Base-by-base conservation (phyloP, 345 rosid genomes). In the Syzygium aqueum region DNA sequence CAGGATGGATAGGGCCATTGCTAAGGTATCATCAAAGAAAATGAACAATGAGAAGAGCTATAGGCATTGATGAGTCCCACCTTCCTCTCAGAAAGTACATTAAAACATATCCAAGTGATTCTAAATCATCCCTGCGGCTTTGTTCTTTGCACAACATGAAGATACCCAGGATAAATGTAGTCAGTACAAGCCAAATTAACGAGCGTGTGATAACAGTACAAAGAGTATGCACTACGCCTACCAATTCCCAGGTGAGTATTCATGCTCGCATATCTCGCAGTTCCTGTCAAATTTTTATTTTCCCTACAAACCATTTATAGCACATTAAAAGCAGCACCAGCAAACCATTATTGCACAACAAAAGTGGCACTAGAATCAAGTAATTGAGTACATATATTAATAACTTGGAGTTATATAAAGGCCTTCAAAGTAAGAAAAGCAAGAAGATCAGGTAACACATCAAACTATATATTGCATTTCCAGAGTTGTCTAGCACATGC, bases 41-140 rank as follows among this genome's bases (percentile, higher is more conserved):
- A 23, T 30, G 77, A 86, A 25, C 19, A 53, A 65, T 49, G 19
- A 65, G 82, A 16, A 33, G 23, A 43, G 16, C 87, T 53, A 89
- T 73, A 85, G 61, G 40, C 86, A 84, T 87, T 11, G 8, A 86
- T 21, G 57, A 87, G 80, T 28, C 78, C 63, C 82, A 95, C 99
- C 98, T 96, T 94, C 99, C 99, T 89, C 96, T 93, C 80, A 97
- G 88, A 87, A 97, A 97, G 84, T 97, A 97, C 97, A 97, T 96
- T 78, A 97, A 94, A 80, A 96, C 98, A 88, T 94, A 96, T 89
- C 99, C 99, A 89, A 97, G 98, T 8, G 99, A 96, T 90, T 97
- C 98, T 86, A 97, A 89, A 94, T 97, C 99, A 92, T 97, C 99
- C 93, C 99, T 93, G 88, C 99, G 96, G 90, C 99, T 97, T 96